phyloP scores from a whole-genome alignment of 495 filamentous ascomycete species.

The Annulohypoxylon stygium region DNA sequence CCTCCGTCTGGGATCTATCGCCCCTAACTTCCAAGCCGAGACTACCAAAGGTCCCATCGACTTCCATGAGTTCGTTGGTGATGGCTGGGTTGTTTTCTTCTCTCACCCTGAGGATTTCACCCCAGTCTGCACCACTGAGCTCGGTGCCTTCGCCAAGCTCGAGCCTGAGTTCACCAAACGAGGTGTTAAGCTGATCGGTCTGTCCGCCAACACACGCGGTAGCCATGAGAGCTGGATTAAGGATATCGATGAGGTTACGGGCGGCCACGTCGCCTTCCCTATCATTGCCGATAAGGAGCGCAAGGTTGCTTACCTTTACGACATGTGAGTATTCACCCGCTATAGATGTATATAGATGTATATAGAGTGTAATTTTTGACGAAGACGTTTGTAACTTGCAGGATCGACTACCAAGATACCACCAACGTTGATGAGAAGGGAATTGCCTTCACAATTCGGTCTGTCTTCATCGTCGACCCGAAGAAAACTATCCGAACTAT shows the following conservation, averaged over 20 bases:
- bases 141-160: constrained; percentile 96
- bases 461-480: constrained; percentile 98
- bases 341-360: background rate
- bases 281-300: constrained; percentile 98
- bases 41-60: constrained; percentile 93
- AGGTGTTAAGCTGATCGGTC: constrained; percentile 93
- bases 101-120: constrained; percentile 96
- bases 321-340: constrained; percentile 77
- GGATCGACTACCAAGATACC: constrained; percentile 82
- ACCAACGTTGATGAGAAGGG: constrained; percentile 95
- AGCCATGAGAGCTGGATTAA: constrained; percentile 84
- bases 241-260: constrained; percentile 94
- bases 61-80: constrained; percentile 96
- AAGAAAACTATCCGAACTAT: constrained; percentile 98
- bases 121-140: constrained; percentile 98
- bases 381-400: constrained; percentile 48
- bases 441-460: constrained; percentile 98
- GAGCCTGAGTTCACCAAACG: constrained; percentile 96
- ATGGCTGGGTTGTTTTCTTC: constrained; percentile 96
- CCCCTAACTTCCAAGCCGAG: constrained; percentile 94
- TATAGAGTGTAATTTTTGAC: constrained; percentile 2
- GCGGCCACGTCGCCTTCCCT: constrained; percentile 86
- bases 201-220: constrained; percentile 83
- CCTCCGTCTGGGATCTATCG: constrained; percentile 89
- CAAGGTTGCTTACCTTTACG: constrained; percentile 90